Conservation (phyloP, 306 rosid genomes). For the Calophaca sinica region DNA sequence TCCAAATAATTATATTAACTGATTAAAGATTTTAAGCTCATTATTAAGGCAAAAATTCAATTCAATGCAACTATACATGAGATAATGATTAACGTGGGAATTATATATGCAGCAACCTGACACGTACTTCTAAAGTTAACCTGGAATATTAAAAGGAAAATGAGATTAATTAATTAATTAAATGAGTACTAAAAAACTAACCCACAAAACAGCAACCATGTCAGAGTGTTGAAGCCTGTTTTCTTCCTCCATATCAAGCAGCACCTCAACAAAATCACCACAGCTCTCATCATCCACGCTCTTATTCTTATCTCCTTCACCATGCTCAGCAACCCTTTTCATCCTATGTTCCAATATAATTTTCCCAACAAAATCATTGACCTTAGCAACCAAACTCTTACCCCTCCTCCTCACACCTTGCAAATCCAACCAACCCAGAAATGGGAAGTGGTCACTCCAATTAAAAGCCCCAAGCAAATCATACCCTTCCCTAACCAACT, state of each 20-base stretch:
- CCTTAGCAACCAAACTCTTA: slow-evolving; percentile 52
- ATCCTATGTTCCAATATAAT: slow-evolving; percentile 67
- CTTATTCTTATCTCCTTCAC: neutral
- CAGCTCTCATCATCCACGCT: slow-evolving; percentile 19
- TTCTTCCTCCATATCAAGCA: slow-evolving; percentile 69
- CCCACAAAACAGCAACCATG: slow-evolving; percentile 86
- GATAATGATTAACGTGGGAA: neutral
- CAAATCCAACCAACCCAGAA: slow-evolving; percentile 67
- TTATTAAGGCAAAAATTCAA: neutral
- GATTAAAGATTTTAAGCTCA: neutral
- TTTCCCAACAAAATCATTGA: slow-evolving; percentile 70
- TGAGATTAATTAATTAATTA: too few species aligned
- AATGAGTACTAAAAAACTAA: slow-evolving; percentile 25
- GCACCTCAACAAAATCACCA: slow-evolving; percentile 78
- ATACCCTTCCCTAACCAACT: slow-evolving; percentile 75
- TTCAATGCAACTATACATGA: neutral
- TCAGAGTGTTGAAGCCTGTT: slow-evolving; percentile 67
- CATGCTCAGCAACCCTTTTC: slow-evolving; percentile 13
- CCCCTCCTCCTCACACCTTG: slow-evolving; percentile 79
- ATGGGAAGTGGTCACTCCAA: slow-evolving; percentile 84
- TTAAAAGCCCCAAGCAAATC: slow-evolving; percentile 76
- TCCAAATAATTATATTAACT: too few species aligned
- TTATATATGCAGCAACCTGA: too few species aligned
- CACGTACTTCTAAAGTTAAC: too few species aligned
- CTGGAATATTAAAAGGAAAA: too few species aligned